Evolutionary conservation across 2,329 filamentous ascomycete genomes (phyloP).

Genomic region (Annulohypoxylon truncatum): DNA sequence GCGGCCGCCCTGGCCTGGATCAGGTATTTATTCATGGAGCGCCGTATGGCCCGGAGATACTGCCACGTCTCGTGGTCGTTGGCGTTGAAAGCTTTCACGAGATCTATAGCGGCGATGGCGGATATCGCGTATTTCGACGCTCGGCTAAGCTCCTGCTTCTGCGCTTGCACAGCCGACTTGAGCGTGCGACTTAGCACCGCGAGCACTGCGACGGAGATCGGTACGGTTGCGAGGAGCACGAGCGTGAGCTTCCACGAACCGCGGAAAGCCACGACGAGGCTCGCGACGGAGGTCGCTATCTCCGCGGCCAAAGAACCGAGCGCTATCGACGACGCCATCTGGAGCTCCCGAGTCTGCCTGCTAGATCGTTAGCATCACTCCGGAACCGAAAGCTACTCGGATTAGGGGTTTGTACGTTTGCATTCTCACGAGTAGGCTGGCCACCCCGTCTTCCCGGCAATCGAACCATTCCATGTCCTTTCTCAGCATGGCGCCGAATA

Average conservation of each 20-base stretch:
- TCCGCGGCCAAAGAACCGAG: constrained; percentile 77
- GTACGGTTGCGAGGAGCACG: constrained; percentile 78
- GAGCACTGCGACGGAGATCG: constrained; percentile 72
- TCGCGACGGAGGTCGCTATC: constrained; percentile 71
- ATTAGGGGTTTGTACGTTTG: constrained; percentile 68
- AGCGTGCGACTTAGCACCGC: constrained; percentile 70
- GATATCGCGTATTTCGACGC: constrained; percentile 79
- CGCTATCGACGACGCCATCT: constrained; percentile 82
- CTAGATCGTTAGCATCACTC: constrained; percentile 35
- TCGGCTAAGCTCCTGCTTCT: constrained; percentile 73
- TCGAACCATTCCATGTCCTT: constrained; percentile 89
- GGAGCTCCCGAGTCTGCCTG: constrained; percentile 85
- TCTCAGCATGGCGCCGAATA: constrained; percentile 76
- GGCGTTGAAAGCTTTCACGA: constrained; percentile 88
- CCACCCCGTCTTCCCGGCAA: constrained; percentile 74
- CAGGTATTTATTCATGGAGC: constrained; percentile 72
- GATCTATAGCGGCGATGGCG: constrained; percentile 79
- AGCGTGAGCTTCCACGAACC: constrained; percentile 88
- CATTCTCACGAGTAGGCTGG: constrained; percentile 75
- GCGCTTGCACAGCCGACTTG: constrained; percentile 73
- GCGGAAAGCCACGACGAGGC: constrained; percentile 78
- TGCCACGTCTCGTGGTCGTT: constrained; percentile 74
- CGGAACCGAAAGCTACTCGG: not conserved
- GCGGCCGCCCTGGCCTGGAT: constrained; percentile 76
- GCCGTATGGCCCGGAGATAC: constrained; percentile 69